These are phyloP conservation scores for Paraphoma sp. DNA, from an alignment of 2,329 filamentous ascomycete species.

Conservation along the genomic window DNA sequence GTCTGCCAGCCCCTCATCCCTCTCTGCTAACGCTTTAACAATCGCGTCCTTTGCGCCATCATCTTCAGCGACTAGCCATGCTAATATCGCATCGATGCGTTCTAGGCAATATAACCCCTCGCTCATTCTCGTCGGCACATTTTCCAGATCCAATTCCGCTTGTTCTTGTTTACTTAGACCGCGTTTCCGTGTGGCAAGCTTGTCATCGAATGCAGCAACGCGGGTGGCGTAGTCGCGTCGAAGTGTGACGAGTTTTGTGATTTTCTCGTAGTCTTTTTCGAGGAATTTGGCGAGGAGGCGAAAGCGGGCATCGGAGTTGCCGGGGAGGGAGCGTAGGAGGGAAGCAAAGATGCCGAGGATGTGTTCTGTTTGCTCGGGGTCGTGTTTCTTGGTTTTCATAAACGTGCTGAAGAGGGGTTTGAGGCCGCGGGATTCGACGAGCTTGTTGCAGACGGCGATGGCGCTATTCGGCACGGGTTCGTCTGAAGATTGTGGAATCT, in stretches of 20 bases:
- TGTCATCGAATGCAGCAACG: constrained; percentile 67
- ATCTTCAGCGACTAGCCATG: constrained; percentile 93
- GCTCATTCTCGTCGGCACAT: constrained; percentile 77
- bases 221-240: constrained; percentile 73
- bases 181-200: constrained; percentile 66
- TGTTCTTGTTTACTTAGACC: constrained; percentile 63
- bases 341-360: constrained; percentile 84
- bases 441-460: constrained; percentile 70
- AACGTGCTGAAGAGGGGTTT: constrained; percentile 87
- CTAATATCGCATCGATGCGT: constrained; percentile 81
- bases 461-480: constrained; percentile 44
- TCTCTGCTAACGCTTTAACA: constrained; percentile 67
- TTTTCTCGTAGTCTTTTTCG: constrained; percentile 92
- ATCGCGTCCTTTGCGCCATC: constrained; percentile 73
- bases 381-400: constrained; percentile 83
- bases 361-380: constrained; percentile 74
- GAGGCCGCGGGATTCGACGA: constrained; percentile 84
- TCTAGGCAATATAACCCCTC: constrained; percentile 85
- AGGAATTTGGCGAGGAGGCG: constrained; percentile 91
- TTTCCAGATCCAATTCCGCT: constrained; percentile 70
- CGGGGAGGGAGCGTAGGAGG: constrained; percentile 79
- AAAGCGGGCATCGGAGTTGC: constrained; percentile 78
- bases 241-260: constrained; percentile 72
- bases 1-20: constrained; percentile 68
- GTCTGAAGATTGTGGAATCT: constrained; percentile 2